Conservation (phyloP, 805 yeast species). For the Metschnikowia continentalis region DNA sequence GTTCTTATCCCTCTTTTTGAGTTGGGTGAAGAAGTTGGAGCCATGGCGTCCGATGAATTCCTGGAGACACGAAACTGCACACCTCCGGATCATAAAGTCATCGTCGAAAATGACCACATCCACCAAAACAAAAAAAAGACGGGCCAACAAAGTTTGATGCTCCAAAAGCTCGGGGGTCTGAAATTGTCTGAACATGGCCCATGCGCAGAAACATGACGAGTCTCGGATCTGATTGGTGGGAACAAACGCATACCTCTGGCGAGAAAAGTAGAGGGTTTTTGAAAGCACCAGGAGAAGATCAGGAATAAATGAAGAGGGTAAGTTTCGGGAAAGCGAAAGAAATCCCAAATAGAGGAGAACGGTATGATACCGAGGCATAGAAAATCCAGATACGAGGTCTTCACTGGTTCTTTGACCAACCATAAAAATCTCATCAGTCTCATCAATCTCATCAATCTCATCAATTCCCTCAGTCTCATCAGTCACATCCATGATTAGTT, state of each 20-base stretch:
- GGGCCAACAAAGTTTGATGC: conserved; percentile 8
- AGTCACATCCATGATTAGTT: no score
- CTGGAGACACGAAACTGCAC: conserved; percentile 83
- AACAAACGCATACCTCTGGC: conserved; percentile 45
- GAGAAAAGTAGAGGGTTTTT: conserved; percentile 52
- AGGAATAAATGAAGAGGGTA: conserved; percentile 24
- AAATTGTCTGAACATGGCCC: conserved; percentile 62
- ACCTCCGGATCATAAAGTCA: conserved; percentile 71
- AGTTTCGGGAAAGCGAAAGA: conserved; percentile 23
- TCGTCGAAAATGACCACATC: conserved; percentile 61
- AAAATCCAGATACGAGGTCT: conserved; percentile 23
- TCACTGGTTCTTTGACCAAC: no score
- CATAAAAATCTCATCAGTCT: no score
- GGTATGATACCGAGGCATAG: conserved; percentile 52
- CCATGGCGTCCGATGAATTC: conserved; percentile 81
- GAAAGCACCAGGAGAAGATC: conserved; percentile 37
- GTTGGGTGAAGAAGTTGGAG: background rate
- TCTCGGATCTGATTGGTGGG: conserved; percentile 74
- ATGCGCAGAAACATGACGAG: conserved; percentile 77
- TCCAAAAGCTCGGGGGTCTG: conserved; percentile 13
- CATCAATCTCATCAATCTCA: no score
- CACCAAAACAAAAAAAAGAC: conserved; percentile 37
- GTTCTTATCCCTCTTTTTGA: background rate
- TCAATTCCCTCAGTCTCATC: no score
- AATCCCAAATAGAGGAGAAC: conserved; percentile 53